Base-by-base conservation (phyloP, 305 asterid species). In the Fraxinus baroniana region DNA sequence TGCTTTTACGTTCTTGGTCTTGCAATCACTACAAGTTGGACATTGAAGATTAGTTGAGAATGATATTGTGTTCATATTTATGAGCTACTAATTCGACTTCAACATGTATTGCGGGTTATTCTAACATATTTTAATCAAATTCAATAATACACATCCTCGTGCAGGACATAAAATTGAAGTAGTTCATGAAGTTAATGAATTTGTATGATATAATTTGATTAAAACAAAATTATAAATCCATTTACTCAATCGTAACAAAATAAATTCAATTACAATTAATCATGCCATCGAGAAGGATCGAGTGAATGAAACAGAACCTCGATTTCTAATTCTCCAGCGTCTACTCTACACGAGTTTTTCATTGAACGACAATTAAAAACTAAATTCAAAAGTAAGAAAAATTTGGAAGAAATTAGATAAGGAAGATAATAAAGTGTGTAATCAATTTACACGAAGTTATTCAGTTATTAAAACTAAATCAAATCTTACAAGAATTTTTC, bases 401-500 rank as follows among this genome's bases (percentile, higher is more conserved):
- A n/a, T 0, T 6, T 57, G 64, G 64, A 55, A 55, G 64, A 55
- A 55, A n/a, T n/a, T 55, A 55, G 24, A 55, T 4, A n/a, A 55
- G 64, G 68, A 57, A 57, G 12, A 2, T 5, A 18, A 57, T 18
- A 18, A 57, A 57, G 10, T 18, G 68, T 57, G 12, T 57, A 57
- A 57, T 57, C 20, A 18, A 57, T 18, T 57, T 57, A 18, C 68
- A 18, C 28, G 18, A 52, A 57, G 68, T 66, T 66, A 66, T 66
- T 9, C 18, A 10, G 35, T 26, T 66, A 26, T 24, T 20, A 77
- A 77, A 22, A 36, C 17, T 0, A 20, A 77, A 60, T 62, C n/a
- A 80, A 30, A 79, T 76, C 79, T 82, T 79, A 76, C 55, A 44
- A 52, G 49, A 33, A 79, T 1, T 28, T 6, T 0, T 41, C 78